phyloP scores from a whole-genome alignment of 2,329 filamentous ascomycete genomes.

The Aspergillus candidus region DNA sequence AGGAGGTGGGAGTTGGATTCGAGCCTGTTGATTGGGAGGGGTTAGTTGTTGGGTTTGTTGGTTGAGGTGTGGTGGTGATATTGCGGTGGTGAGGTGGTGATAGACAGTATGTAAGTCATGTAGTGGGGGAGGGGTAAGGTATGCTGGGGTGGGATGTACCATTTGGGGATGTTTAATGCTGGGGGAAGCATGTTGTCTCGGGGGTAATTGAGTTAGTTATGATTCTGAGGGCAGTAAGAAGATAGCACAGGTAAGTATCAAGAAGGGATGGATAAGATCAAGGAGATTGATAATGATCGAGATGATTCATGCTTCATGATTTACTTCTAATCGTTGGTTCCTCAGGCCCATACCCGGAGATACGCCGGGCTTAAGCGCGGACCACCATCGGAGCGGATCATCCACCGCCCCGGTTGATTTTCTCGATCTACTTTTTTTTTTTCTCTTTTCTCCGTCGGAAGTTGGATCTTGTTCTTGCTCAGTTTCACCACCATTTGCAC shows the following conservation, averaged over 20 bases:
- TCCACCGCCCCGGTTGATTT: constrained; percentile 24
- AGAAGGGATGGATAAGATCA: neutral
- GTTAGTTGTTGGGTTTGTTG: neutral
- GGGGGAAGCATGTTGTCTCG: constrained; percentile 30
- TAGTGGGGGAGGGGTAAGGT: constrained; percentile 1
- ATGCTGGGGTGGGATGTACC: constrained; percentile 22
- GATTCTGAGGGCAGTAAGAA: neutral
- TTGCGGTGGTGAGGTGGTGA: constrained; percentile 2
- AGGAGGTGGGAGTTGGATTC: constrained; percentile 86
- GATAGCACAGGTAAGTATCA: neutral
- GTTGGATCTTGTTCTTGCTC: constrained; percentile 1
- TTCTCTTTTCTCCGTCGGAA: constrained; percentile 1
- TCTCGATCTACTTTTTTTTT: constrained; percentile 22
- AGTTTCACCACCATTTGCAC: neutral
- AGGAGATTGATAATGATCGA: neutral
- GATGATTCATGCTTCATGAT: neutral
- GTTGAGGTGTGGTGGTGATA: neutral
- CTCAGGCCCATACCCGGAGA: constrained; percentile 15
- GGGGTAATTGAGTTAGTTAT: neutral
- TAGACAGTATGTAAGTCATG: neutral
- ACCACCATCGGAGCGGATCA: constrained; percentile 21
- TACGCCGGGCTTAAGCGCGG: constrained; percentile 24
- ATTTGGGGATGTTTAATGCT: constrained; percentile 43
- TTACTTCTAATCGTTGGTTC: constrained; percentile 6
- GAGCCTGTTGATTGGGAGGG: constrained; percentile 58